Evolutionary conservation across 257 asterid genomes (phyloP), one percentile per base, ranked within the genome.

Genomic region (Solanum chilense): DNA sequence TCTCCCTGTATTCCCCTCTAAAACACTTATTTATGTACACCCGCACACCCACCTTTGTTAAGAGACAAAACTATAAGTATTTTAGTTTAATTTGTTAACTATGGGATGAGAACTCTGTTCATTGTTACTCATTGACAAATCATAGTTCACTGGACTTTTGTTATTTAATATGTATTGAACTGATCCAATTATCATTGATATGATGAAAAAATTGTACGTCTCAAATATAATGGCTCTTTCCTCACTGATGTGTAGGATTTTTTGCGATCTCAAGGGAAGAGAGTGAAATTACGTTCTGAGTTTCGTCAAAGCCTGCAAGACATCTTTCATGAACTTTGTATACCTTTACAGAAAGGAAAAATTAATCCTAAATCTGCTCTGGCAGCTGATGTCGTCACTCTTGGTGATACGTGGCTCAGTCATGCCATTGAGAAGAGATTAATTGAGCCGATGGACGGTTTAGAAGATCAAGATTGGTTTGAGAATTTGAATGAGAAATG

Each of bases 391-490:
- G 90, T 92, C 82, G 92, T 97, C 87, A 90, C 99, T 49, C 88
- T 95, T 76, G 98, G 98, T 89, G 99, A 95, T 85, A 90, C 98
- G n/a, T 97, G 99, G 99, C 92, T 97, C 78, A 90, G 88, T 91
- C 91, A 90, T 90, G 96, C 96, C 88, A 92, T 95, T 68, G 91
- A 89, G 75, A 91, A 95, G 89, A 97, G 93, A 69, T 90, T 97
- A 75, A 91, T 97, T 91, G 98, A 94, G 89, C 97, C 99, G 64
- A 89, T 97, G 83, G 82, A 90, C 80, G 93, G 93, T 62, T 93
- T 91, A 47, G 98, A 95, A 88, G 91, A 92, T 23, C 92, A 93
- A 88, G 93, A 94, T 37, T 97, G 99, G 99, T 97, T 97, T 88
- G 91, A 75, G 74, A 88, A 86, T 25, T 92, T 97, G 88, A 89